Evolutionary conservation across 129 eudicot species (phyloP), one percentile per base, ranked within the genome.

Genomic region (Flaveria bidentis): DNA sequence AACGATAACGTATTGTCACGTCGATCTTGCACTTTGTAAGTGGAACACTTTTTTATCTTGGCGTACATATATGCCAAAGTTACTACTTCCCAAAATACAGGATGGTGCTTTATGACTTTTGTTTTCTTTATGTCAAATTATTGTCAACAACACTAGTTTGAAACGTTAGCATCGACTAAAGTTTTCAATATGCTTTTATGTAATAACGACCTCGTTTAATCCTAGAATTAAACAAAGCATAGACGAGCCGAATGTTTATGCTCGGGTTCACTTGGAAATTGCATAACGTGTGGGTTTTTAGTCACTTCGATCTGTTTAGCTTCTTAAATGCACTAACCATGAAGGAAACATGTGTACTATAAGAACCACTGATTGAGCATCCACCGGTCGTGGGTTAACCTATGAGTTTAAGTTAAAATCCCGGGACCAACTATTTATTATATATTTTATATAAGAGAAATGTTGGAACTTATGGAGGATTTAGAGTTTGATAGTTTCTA

Each of bases 1-100:
- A 56, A 69, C 13, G 45, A 67, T 55, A 15, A 79, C 65, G 56
- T 49, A 62, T 71, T 41, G 57, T 79, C 52, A 77, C 14, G 22
- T 53, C 30, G 42, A 56, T 41, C 68, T 77, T 36, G 20, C 83
- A 72, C 78, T 79, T 72, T 28, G 18, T 72, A n/a, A 79, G 78
- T 79, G 83, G 83, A 64, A 15, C 83, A 63, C 83, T 71, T 76
- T 76, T 79, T 44, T 73, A 72, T 79, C 72, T 49, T 72, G 83
- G 65, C 78, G 78, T 72, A 50, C 73, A 36, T 36, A 36, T 36
- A 53, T 72, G 50, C 45, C 78, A 79, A 39, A 63, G 58, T 63
- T 79, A 52, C 58, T 16, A 7, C 11, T 72, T 79, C 78, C 78
- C 72, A 2, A 63, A 79, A 79, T 79, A 79, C 58, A 72, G 78